These are phyloP conservation scores for Pseudodiploospora longispora DNA, from an alignment of 2,329 filamentous ascomycete species.

Conservation along the genomic window DNA sequence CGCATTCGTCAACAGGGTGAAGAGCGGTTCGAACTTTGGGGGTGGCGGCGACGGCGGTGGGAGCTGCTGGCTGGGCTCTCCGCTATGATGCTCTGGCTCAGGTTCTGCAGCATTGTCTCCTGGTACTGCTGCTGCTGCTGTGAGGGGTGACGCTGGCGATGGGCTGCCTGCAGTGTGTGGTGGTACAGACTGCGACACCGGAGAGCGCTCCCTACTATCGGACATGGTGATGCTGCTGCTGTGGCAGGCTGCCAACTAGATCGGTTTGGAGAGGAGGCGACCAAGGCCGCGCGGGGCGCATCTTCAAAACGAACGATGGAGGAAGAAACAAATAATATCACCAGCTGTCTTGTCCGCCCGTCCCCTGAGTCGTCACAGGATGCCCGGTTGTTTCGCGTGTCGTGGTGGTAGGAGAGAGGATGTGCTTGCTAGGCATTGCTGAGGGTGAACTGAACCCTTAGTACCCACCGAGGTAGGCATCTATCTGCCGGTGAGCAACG, in stretches of 20 bases:
- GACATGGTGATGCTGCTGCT: constrained; percentile 7
- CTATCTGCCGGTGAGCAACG: no score
- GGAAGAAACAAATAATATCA: no score
- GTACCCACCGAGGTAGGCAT: no score
- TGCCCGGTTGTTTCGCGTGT: no score
- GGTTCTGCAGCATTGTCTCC: constrained; percentile 1
- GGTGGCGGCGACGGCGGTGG: constrained; percentile 4
- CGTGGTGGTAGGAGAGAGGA: no score
- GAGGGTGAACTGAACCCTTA: no score
- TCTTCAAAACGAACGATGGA: constrained; percentile 1
- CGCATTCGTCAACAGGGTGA: constrained; percentile 73
- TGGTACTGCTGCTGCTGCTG: constrained; percentile 3
- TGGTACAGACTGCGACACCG: not conserved
- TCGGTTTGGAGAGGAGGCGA: constrained; percentile 1
- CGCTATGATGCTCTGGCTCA: not conserved
- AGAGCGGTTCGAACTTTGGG: constrained; percentile 66
- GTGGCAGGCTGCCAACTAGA: not conserved
- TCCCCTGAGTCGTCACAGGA: no score
- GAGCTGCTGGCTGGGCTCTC: not conserved
- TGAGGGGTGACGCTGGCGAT: not conserved
- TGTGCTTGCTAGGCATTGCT: no score
- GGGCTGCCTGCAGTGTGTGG: not conserved
- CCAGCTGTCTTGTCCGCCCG: no score
- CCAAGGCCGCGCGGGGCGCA: constrained; percentile 5
- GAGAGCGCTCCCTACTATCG: constrained; percentile 6